These are phyloP conservation scores for Neurospora sp. DNA, from an alignment of 495 filamentous ascomycete species.

Conservation along the genomic window DNA sequence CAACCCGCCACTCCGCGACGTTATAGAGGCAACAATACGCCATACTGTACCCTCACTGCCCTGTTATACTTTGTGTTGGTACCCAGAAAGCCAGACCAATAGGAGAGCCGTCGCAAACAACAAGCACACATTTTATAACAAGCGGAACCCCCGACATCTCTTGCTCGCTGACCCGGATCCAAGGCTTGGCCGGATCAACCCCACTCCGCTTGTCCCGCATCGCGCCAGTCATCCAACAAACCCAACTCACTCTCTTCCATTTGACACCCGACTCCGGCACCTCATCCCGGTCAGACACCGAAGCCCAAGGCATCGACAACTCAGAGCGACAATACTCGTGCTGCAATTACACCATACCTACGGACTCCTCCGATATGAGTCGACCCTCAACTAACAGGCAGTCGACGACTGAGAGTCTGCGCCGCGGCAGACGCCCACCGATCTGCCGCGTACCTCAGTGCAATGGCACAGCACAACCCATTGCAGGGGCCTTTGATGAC, in stretches of 20 bases:
- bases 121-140: background rate
- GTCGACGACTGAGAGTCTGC: background rate
- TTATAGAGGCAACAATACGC: background rate
- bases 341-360: background rate
- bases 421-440: background rate
- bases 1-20: background rate
- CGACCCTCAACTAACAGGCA: background rate
- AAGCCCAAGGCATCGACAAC: background rate
- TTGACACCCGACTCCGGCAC: background rate
- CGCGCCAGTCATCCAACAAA: background rate
- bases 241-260: background rate
- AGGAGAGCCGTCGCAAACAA: background rate
- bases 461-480: background rate
- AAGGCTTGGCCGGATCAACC: background rate
- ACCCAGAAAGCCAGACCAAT: background rate
- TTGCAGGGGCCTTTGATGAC: background rate
- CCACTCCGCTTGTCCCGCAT: background rate
- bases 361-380: background rate
- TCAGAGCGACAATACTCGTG: background rate
- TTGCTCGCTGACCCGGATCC: background rate
- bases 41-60: background rate
- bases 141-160: background rate
- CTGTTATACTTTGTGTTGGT: background rate
- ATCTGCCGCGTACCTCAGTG: background rate
- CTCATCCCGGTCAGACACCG: background rate